Conservation (phyloP, 2,329 filamentous ascomycete species). For the Aureobasidium namibiae region DNA sequence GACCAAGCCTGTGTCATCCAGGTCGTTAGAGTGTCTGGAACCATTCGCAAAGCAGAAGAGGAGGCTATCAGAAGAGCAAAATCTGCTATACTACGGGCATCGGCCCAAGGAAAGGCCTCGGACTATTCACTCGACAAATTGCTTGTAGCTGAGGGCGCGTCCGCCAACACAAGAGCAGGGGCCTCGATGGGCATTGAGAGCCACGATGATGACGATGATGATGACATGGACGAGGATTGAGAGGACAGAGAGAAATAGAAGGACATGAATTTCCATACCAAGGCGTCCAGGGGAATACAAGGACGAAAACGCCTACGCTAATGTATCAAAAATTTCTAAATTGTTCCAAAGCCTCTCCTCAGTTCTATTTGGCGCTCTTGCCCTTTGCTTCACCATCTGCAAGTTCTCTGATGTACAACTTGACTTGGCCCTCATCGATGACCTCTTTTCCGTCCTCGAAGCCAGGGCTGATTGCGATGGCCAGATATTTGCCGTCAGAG, state of each 20-base stretch:
- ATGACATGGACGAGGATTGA: constrained; percentile 32
- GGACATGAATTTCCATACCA: background rate
- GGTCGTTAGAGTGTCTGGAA: constrained; percentile 82
- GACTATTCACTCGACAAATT: constrained; percentile 26
- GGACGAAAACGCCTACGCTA: constrained; percentile 14
- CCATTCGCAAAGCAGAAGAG: constrained; percentile 84
- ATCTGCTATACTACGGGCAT: constrained; percentile 58
- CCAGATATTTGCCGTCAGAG: constrained; percentile 66
- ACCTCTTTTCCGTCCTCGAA: constrained; percentile 85
- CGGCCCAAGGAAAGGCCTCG: constrained; percentile 36
- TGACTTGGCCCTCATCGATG: constrained; percentile 60
- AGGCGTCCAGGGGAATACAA: background rate
- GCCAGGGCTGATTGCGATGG: constrained; percentile 73
- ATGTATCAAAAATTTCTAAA: constrained; percentile 6
- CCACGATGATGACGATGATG: constrained; percentile 40
- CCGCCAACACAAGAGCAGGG: background rate
- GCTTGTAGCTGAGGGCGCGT: constrained; percentile 16
- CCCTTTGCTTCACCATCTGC: constrained; percentile 81
- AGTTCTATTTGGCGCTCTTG: constrained; percentile 57
- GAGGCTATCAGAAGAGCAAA: constrained; percentile 76
- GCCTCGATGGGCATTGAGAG: constrained; percentile 32
- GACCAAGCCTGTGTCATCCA: constrained; percentile 65
- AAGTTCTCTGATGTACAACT: constrained; percentile 74
- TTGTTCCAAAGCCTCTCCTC: background rate
- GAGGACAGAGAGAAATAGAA: background rate